These are phyloP conservation scores for Phytophthora pseudosyringae DNA, from an alignment of 352 stramenopile species.

Conservation along the genomic window DNA sequence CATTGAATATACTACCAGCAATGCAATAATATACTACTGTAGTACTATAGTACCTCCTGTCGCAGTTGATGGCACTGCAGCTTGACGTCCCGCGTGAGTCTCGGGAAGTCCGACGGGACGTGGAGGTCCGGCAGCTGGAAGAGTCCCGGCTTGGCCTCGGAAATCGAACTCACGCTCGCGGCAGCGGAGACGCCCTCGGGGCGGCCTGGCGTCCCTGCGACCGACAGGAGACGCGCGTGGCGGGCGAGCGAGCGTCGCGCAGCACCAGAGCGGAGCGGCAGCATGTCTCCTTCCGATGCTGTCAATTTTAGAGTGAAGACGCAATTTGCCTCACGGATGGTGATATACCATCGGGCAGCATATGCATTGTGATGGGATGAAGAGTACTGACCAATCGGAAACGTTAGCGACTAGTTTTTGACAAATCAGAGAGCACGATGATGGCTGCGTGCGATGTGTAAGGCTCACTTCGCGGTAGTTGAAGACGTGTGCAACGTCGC, in stretches of 20 bases:
- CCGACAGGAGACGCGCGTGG: conserved; percentile 32
- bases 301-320: conserved; percentile 30
- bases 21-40: not conserved
- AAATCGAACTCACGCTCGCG: conserved; percentile 16
- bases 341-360: conserved; percentile 11
- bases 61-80: conserved; percentile 61
- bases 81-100: conserved; percentile 67
- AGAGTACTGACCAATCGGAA: conserved; percentile 14
- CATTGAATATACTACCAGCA: conserved; percentile 9
- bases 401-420: not conserved
- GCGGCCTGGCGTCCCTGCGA: conserved; percentile 25
- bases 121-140: conserved; percentile 77
- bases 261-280: conserved; percentile 4
- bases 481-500: conserved; percentile 17
- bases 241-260: conserved; percentile 18
- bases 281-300: conserved; percentile 21
- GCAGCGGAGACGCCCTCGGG: conserved; percentile 11
- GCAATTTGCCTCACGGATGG: conserved; percentile 16
- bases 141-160: conserved; percentile 49
- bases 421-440: conserved; percentile 17
- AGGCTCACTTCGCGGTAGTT: conserved; percentile 2
- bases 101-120: conserved; percentile 61
- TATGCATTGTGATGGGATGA: conserved; percentile 4
- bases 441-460: conserved; percentile 21
- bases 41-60: conserved; percentile 45